A percentile compares a stretch with the other conserved stretches of the same genome.
Conservation (phyloP, 139 green algal species). For the Pedinophyceae sp. region DNA sequence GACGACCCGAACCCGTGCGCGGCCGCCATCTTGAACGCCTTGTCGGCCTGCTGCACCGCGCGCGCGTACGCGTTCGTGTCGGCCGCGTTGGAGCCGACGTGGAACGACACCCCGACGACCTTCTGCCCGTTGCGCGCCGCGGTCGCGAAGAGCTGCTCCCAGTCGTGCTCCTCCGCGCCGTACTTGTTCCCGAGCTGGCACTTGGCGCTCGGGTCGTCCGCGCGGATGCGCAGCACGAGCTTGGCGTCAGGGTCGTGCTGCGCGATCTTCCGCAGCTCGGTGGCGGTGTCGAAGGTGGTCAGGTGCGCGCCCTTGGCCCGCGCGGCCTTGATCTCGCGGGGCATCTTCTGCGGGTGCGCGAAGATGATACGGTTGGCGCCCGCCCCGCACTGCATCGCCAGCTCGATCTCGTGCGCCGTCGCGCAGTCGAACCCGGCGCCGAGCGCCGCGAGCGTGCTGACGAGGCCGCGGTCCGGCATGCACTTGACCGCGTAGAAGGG, state of each 20-base stretch:
- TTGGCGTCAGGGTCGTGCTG: constrained; percentile 36
- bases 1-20: constrained; percentile 51
- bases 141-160: constrained; percentile 27
- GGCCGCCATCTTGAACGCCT: constrained; percentile 62
- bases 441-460: constrained; percentile 61
- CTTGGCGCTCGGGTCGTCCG: constrained; percentile 45
- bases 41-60: constrained; percentile 43
- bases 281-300: constrained; percentile 85
- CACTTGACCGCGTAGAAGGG: constrained; percentile 61
- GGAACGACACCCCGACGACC: constrained; percentile 85
- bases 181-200: constrained; percentile 76
- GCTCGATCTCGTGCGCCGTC: constrained; percentile 61
- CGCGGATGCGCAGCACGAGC: constrained; percentile 76
- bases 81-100: constrained; percentile 76
- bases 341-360: constrained; percentile 86
- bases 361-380: constrained; percentile 67
- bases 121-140: constrained; percentile 39
- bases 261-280: constrained; percentile 82
- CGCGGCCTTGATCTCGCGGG: constrained; percentile 53
- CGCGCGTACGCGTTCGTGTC: constrained; percentile 57
- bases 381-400: constrained; percentile 63
- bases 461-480: constrained; percentile 69
- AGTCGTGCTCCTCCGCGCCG: constrained; percentile 57
- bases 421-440: constrained; percentile 93
- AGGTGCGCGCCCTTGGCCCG: constrained; percentile 32